Conservation (phyloP, 2,329 filamentous ascomycete species). For the Hymenoscyphus linearis region DNA sequence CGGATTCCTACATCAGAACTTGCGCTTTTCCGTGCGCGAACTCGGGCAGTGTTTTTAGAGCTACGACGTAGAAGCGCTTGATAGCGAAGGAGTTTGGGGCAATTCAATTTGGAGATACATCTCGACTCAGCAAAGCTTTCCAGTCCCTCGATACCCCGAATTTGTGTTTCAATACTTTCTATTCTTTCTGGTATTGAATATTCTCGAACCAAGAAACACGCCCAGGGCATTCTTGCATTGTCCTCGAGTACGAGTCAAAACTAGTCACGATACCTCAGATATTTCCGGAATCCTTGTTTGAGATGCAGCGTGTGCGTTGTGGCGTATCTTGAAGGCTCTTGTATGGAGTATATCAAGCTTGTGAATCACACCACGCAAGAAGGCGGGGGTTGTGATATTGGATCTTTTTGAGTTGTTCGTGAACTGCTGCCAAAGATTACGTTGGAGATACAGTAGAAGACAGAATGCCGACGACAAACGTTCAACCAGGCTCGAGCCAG, state of each 20-base stretch:
- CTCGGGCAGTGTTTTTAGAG: neutral
- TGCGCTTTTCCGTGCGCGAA: neutral
- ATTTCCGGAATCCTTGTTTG: neutral
- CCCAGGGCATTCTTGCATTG: neutral
- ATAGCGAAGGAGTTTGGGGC: neutral
- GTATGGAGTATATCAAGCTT: neutral
- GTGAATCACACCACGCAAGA: neutral
- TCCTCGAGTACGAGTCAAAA: neutral
- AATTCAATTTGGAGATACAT: neutral
- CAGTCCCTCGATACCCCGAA: neutral
- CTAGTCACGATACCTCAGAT: neutral
- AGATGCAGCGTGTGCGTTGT: neutral
- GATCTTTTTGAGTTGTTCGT: neutral
- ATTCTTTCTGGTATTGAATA: neutral
- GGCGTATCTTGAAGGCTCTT: neutral
- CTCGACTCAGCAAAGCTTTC: neutral
- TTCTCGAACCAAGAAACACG: neutral
- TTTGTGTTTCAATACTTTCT: neutral
- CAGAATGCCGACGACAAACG: constrained; percentile 31
- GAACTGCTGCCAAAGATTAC: neutral
- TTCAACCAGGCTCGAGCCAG: constrained; percentile 21
- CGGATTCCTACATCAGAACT: neutral
- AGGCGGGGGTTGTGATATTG: neutral
- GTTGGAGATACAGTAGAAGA: neutral
- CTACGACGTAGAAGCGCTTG: neutral